Evolutionary conservation across 2,329 filamentous ascomycete species (phyloP).

Genomic region (Verticillium zaregamsianum): DNA sequence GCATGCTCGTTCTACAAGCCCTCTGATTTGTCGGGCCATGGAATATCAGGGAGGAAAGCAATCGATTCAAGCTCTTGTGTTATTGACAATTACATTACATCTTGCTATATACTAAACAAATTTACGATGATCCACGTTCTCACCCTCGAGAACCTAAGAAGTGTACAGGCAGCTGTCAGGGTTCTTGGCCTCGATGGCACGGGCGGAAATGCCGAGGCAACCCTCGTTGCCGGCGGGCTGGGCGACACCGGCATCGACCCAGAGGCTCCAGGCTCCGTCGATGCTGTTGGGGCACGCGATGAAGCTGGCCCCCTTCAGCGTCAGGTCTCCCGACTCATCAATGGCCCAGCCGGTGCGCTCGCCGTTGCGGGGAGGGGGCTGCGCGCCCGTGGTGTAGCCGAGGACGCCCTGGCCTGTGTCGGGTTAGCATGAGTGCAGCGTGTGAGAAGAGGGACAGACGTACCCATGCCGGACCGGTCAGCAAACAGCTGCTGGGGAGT

Average conservation of each 20-base stretch:
- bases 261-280: conserved; percentile 37
- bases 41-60: background rate
- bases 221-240: conserved; percentile 30
- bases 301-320: conserved; percentile 38
- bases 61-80: background rate
- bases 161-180: conserved; percentile 35
- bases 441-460: conserved; percentile 10
- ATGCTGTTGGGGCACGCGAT: conserved; percentile 48
- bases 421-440: background rate
- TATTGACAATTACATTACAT: background rate
- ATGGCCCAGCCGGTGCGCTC: conserved; percentile 46
- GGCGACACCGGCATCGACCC: conserved; percentile 24
- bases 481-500: conserved; percentile 45
- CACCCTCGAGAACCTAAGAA: background rate
- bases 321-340: conserved; percentile 36
- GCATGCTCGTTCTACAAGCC: conserved; percentile 23
- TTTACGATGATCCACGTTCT: too few species aligned
- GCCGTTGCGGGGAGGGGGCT: conserved; percentile 30
- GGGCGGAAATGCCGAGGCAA: conserved; percentile 31
- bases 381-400: conserved; percentile 44
- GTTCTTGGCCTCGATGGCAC: conserved; percentile 20
- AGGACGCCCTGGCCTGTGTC: conserved; percentile 45
- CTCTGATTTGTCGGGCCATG: background rate
- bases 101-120: background rate
- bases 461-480: conserved; percentile 57